Conservation (phyloP, 2,329 filamentous ascomycete species). For the Penicillium corylophilum region DNA sequence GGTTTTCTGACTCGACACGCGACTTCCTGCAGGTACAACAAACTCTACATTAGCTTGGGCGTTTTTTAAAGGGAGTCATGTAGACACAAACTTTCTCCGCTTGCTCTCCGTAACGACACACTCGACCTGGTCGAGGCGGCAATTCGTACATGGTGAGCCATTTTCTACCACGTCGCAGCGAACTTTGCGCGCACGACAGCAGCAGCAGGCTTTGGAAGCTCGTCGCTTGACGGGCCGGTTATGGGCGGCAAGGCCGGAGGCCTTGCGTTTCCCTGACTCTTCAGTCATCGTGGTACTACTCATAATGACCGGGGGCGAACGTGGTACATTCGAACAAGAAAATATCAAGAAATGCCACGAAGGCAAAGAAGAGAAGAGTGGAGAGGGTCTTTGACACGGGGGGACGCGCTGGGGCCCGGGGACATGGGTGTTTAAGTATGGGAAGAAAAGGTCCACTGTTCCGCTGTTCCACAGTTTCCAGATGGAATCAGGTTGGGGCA, state of each 20-base stretch:
- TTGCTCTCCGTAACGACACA: slow-evolving; percentile 73
- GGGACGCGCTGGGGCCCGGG: slow-evolving; percentile 25
- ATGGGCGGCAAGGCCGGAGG: slow-evolving; percentile 53
- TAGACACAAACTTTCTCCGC: slow-evolving; percentile 57
- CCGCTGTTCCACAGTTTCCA: neutral
- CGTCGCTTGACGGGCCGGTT: slow-evolving; percentile 71
- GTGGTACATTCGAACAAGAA: slow-evolving; percentile 18
- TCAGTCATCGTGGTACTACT: slow-evolving; percentile 29
- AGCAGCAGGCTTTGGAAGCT: slow-evolving; percentile 87
- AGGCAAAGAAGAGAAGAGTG: slow-evolving; percentile 20
- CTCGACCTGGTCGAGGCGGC: slow-evolving; percentile 57
- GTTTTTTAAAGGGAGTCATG: neutral
- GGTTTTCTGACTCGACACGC: slow-evolving; percentile 39
- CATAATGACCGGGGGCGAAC: slow-evolving; percentile 18
- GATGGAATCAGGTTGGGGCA: slow-evolving; percentile 11
- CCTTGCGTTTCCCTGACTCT: slow-evolving; percentile 55
- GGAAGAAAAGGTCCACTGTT: slow-evolving; percentile 3
- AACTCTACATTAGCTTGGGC: slow-evolving; percentile 13
- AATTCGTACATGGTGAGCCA: slow-evolving; percentile 83
- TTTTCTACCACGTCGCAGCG: slow-evolving; percentile 89
- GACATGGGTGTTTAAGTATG: slow-evolving; percentile 33
- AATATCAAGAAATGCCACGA: slow-evolving; percentile 3
- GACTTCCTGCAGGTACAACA: slow-evolving; percentile 36
- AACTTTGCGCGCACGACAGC: slow-evolving; percentile 85
- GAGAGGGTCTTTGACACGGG: slow-evolving; percentile 19